Conservation (phyloP, 2,329 filamentous ascomycete species). For the Pseudogymnoascus sp. region DNA sequence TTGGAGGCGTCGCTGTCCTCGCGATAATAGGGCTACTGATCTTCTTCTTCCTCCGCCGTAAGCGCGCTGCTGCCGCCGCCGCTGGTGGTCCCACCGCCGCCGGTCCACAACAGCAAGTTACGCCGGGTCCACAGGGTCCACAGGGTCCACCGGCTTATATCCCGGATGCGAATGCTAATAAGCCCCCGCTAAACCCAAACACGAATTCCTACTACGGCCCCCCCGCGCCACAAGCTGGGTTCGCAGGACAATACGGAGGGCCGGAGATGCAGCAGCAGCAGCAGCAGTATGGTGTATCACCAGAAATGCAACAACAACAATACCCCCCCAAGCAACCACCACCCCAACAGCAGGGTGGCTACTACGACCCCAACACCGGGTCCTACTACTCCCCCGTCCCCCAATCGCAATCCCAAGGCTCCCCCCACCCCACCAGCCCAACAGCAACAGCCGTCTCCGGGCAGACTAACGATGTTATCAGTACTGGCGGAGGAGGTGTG, state of each 20-base stretch:
- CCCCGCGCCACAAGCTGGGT: neutral
- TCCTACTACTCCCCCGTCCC: neutral
- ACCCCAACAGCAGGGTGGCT: neutral
- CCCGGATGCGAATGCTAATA: neutral
- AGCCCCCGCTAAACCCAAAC: neutral
- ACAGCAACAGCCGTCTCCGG: neutral
- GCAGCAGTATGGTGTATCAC: neutral
- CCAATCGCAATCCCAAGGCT: neutral
- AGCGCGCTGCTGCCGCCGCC: neutral
- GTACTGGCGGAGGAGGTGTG: neutral
- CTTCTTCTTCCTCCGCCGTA: neutral
- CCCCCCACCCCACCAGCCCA: neutral
- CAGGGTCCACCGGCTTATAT: neutral
- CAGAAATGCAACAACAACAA: neutral
- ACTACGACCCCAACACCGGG: neutral
- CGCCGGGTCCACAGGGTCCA: neutral
- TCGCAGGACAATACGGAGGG: neutral
- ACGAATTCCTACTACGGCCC: neutral
- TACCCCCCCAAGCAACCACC: neutral
- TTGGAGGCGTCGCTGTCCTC: neutral
- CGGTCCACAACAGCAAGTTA: too few species aligned
- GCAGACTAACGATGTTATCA: neutral
- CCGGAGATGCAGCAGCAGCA: too few species aligned
- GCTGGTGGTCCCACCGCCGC: too few species aligned
- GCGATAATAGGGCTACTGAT: neutral